Conservation (phyloP, 1,139 yeast genomes). For the Taphrina confusa region DNA sequence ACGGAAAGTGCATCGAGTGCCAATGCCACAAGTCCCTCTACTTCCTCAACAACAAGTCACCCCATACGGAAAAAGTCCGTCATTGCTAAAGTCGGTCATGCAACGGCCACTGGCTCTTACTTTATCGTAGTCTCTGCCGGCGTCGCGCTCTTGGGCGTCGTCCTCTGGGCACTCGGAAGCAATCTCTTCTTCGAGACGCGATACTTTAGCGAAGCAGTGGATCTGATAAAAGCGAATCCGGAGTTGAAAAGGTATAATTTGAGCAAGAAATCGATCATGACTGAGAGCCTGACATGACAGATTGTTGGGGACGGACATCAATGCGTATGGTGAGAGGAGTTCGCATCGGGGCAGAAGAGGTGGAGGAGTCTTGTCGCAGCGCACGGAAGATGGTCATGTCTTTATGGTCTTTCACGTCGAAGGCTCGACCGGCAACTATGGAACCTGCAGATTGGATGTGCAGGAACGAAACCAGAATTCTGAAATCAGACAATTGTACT, state of each 20-base stretch:
- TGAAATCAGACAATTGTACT: conserved; percentile 24
- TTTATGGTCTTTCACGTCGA: conserved; percentile 27
- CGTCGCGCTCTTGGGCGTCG: conserved; percentile 26
- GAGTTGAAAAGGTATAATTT: conserved; percentile 24
- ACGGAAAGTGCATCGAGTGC: no score
- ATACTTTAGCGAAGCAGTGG: conserved; percentile 30
- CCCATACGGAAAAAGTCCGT: conserved; percentile 5
- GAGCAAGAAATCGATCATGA: neutral
- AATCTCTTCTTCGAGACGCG: conserved; percentile 32
- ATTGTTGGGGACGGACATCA: conserved; percentile 18
- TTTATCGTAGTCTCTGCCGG: conserved; percentile 26
- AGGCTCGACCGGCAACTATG: conserved; percentile 25
- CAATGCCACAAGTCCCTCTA: no score
- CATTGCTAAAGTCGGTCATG: conserved; percentile 18
- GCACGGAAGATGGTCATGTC: conserved; percentile 32
- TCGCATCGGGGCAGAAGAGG: conserved; percentile 26
- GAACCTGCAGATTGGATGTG: conserved; percentile 30
- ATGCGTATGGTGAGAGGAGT: conserved; percentile 31
- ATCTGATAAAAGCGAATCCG: conserved; percentile 44
- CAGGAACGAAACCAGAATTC: conserved; percentile 17
- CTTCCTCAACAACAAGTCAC: neutral
- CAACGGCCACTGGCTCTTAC: conserved; percentile 31
- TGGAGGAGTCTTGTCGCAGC: conserved; percentile 15
- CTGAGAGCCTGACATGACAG: neutral
- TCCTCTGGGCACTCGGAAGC: conserved; percentile 29